These are phyloP conservation scores for Clausena lansium DNA, from an alignment of 345 rosid species.

Conservation along the genomic window DNA sequence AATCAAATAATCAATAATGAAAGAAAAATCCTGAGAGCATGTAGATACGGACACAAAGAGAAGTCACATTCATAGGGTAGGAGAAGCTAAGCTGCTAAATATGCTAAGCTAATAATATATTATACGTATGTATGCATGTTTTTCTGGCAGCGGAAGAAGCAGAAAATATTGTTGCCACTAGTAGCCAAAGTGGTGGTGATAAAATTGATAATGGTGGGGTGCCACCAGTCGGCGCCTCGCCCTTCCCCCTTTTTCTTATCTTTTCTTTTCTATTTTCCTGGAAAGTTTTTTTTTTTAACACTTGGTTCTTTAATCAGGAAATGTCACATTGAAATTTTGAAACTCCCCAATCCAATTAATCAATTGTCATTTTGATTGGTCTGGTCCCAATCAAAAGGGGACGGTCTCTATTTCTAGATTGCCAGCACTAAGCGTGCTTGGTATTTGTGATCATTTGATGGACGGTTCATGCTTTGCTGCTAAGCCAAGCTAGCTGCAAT, in stretches of 20 bases:
- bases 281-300: neutral
- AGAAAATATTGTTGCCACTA: no score
- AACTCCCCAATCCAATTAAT: neutral
- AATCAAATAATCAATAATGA: no score
- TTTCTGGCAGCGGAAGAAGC: neutral
- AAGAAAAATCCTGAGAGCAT: no score
- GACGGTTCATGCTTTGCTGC: slow-evolving; percentile 23
- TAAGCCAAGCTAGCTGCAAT: slow-evolving; percentile 8
- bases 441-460: neutral
- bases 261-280: neutral
- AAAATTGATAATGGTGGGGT: slow-evolving; percentile 25
- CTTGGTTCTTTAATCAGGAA: neutral
- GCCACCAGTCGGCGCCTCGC: slow-evolving; percentile 27
- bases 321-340: neutral
- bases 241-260: neutral
- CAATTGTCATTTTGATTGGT: neutral
- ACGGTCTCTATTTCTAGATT: neutral
- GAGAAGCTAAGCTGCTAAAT: no score
- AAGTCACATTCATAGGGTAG: no score
- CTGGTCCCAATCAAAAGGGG: neutral
- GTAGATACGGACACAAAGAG: no score
- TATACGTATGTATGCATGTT: neutral
- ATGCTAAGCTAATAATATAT: neutral
- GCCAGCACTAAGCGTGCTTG: neutral
- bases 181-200: neutral